These are phyloP conservation scores for Aspergillus cejpii DNA, from an alignment of 2,329 filamentous ascomycete genomes.

Conservation along the genomic window DNA sequence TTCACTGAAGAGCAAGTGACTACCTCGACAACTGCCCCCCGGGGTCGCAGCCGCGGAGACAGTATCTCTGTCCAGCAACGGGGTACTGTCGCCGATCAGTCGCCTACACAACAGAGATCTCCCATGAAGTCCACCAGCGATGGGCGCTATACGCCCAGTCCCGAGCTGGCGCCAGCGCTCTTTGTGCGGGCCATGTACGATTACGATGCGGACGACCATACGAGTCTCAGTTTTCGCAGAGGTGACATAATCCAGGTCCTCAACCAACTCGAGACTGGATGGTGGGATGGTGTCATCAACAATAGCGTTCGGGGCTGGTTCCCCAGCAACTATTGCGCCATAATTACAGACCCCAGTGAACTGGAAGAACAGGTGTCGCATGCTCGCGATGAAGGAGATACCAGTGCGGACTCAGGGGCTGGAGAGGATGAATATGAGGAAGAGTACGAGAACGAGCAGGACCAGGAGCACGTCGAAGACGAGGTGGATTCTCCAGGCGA, in stretches of 20 bases:
- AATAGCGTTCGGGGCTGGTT: constrained; percentile 90
- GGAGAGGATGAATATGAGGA: constrained; percentile 57
- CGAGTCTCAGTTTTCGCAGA: constrained; percentile 91
- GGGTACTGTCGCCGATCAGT: constrained; percentile 17
- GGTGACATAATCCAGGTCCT: constrained; percentile 98
- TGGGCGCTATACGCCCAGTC: constrained; percentile 29
- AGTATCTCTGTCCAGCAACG: constrained; percentile 25
- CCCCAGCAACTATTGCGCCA: constrained; percentile 95
- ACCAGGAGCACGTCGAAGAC: constrained; percentile 59
- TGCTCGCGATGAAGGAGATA: constrained; percentile 49
- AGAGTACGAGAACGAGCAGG: constrained; percentile 56
- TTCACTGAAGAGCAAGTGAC: constrained; percentile 37
- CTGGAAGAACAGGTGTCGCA: constrained; percentile 56
- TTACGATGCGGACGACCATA: constrained; percentile 95
- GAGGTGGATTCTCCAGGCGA: constrained; percentile 62
- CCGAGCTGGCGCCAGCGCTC: constrained; percentile 50
- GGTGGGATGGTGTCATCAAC: constrained; percentile 99
- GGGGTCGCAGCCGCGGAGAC: constrained; percentile 27
- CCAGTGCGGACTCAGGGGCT: constrained; percentile 43
- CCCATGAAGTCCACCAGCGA: constrained; percentile 27
- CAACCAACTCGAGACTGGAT: constrained; percentile 94
- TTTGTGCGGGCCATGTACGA: constrained; percentile 96
- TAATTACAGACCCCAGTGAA: constrained; percentile 71
- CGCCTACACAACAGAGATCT: constrained; percentile 24
- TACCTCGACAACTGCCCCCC: constrained; percentile 25